Evolutionary conservation across 495 filamentous ascomycete genomes (phyloP), one percentile per base, ranked within the genome.

Genomic region (Daldinia loculata): DNA sequence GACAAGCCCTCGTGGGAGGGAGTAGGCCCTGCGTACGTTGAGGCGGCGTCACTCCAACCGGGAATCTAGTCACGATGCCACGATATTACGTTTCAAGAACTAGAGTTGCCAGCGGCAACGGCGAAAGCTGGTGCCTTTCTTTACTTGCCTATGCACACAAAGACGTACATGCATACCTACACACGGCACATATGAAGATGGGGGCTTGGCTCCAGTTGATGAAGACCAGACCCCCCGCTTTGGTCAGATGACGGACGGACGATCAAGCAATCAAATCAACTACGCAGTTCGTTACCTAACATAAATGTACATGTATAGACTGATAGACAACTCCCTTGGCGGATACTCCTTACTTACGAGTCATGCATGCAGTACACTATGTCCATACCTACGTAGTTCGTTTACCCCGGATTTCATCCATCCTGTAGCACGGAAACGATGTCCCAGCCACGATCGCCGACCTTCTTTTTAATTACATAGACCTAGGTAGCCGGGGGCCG

Each of bases 161-260:
- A 48, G 43, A 48, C 43, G 19, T 22, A 48, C 34, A 36, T 36
- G 8, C 43, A 48, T 48, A n/a, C n/a, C n/a, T n/a, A 48, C 43
- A 22, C 4, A 68, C 68, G 19, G 36, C 22, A 59, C 65, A 66
- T 63, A 74, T 71, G 43, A 34, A 66, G 30, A 53, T 55, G 43
- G 11, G 11, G 66, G 64, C 61, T 68, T 71, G 67, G 67, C 62
- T 65, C 72, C 67, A 66, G 62, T 29, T 76, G 64, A 75, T 63
- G 58, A 70, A 51, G 51, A 62, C 55, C 61, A 66, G 72, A 69
- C 72, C 61, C 61, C 70, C 70, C 63, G 56, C 62, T 62, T 61
- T 70, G 72, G 72, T 78, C 76, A 79, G 71, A 73, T 78, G 76
- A 75, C 61, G 68, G 60, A 51, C 29, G 61, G 51, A 39, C 70